phyloP scores from a whole-genome alignment of 805 yeast genomes.

The Candida yuanshanica region DNA sequence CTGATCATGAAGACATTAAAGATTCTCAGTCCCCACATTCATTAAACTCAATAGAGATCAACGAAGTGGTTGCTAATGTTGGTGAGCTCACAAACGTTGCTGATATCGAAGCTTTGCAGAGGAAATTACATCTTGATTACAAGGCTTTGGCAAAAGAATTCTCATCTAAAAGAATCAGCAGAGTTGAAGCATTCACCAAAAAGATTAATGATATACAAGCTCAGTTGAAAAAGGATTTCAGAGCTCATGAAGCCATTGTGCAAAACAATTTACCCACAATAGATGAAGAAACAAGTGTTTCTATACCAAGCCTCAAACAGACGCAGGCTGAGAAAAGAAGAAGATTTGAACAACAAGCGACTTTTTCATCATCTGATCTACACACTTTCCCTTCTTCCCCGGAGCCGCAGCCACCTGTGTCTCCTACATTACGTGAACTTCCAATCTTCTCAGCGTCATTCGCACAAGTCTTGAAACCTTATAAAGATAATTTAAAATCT shows the following conservation, averaged over 20 bases:
- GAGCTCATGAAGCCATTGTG: slow-evolving; percentile 14
- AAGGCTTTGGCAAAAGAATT: slow-evolving; percentile 26
- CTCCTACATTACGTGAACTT: slow-evolving; percentile 10
- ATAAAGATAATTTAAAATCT: slow-evolving; percentile 6
- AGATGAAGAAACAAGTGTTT: slow-evolving; percentile 11
- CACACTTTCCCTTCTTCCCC: background rate
- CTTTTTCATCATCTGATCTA: background rate
- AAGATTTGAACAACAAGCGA: background rate
- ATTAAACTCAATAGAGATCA: background rate
- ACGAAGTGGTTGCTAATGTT: slow-evolving; percentile 4
- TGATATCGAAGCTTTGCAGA: slow-evolving; percentile 18
- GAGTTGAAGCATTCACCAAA: slow-evolving; percentile 29
- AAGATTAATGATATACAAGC: slow-evolving; percentile 27
- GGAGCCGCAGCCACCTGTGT: slow-evolving; percentile 8
- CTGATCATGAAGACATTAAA: background rate
- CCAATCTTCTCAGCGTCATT: slow-evolving; percentile 22
- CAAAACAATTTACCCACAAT: slow-evolving; percentile 12
- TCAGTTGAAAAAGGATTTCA: slow-evolving; percentile 17
- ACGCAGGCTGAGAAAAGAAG: background rate
- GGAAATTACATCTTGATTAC: slow-evolving; percentile 27
- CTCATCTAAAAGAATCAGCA: slow-evolving; percentile 22
- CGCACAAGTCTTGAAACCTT: slow-evolving; percentile 13
- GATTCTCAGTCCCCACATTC: background rate
- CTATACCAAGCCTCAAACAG: background rate
- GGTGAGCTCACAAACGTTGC: slow-evolving; percentile 8